phyloP scores from a whole-genome alignment of 305 asterid species.

The Fraxinus platypoda region DNA sequence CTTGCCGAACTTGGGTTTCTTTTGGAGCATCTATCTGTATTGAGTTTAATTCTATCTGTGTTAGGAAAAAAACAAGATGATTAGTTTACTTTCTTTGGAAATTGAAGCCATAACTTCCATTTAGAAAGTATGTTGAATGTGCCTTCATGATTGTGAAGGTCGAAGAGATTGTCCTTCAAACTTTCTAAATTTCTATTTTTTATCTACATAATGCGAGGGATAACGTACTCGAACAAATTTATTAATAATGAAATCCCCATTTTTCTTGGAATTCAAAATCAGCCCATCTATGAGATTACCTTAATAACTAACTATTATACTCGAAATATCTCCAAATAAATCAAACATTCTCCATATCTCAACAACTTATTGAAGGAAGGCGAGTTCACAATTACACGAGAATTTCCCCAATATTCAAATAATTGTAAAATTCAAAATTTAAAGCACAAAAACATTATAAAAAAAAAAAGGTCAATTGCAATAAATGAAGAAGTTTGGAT shows the following conservation, averaged over 20 bases:
- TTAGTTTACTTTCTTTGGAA: background rate
- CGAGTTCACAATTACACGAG: background rate
- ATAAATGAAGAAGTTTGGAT: too few species aligned
- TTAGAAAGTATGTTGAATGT: background rate
- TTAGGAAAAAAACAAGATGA: background rate
- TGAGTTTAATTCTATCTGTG: background rate
- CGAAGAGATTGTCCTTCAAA: background rate
- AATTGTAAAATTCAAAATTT: background rate
- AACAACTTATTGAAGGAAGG: background rate
- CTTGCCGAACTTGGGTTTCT: background rate
- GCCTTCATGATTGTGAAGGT: background rate
- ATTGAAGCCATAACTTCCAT: background rate
- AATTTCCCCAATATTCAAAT: background rate
- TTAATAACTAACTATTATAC: background rate
- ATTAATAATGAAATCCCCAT: background rate
- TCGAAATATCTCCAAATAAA: background rate
- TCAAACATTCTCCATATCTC: background rate
- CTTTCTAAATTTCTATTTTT: background rate
- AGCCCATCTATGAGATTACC: background rate
- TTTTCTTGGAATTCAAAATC: background rate
- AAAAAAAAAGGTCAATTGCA: too few species aligned
- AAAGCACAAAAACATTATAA: background rate
- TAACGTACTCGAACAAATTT: background rate
- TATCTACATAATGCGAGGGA: background rate
- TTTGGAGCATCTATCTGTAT: background rate